A percentile compares a stretch with the other conserved stretches of the same genome.
These are phyloP conservation scores for Blastobotrys petasosporus DNA, from an alignment of 1,139 yeast species.

Conservation along the genomic window DNA sequence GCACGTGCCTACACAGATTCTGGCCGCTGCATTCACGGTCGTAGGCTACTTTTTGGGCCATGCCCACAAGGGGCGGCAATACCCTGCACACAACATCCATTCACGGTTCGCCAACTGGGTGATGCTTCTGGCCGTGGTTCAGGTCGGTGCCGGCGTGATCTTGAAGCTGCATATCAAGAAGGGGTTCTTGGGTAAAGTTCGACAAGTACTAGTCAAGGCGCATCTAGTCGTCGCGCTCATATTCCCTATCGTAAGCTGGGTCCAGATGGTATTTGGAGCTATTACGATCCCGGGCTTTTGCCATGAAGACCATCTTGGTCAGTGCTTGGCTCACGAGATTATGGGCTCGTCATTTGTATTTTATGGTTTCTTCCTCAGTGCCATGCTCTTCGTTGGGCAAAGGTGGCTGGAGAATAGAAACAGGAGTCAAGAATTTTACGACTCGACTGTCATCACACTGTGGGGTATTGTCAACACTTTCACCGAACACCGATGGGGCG, in stretches of 20 bases:
- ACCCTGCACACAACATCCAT: conserved; percentile 31
- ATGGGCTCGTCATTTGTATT: conserved; percentile 86
- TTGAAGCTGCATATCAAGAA: conserved; percentile 33
- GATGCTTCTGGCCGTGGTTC: conserved; percentile 27
- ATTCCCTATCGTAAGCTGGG: conserved; percentile 46
- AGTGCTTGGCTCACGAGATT: conserved; percentile 92
- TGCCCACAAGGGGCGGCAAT: conserved; percentile 35
- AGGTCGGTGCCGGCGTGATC: conserved; percentile 32
- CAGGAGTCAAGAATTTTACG: conserved; percentile 79
- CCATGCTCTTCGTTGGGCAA: conserved; percentile 54
- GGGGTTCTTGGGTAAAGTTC: conserved; percentile 33
- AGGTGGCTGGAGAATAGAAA: conserved; percentile 36
- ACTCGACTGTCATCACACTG: conserved; percentile 66
- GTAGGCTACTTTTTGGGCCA: conserved; percentile 39
- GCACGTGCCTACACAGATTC: conserved; percentile 37
- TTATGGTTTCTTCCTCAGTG: conserved; percentile 65
- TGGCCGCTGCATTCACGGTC: conserved; percentile 33
- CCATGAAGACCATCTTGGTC: conserved; percentile 72
- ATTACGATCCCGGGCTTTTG: conserved; percentile 82
- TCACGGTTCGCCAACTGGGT: conserved; percentile 31
- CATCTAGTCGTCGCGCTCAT: conserved; percentile 35
- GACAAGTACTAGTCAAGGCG: conserved; percentile 27
- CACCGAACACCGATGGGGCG: conserved; percentile 96
- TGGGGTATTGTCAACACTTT: conserved; percentile 95
- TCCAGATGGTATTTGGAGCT: conserved; percentile 74